A percentile compares a stretch with the other conserved stretches of the same genome.
Evolutionary conservation across 2,329 filamentous ascomycete genomes (phyloP).

Genomic region (Penicillium aurantiogriseum): DNA sequence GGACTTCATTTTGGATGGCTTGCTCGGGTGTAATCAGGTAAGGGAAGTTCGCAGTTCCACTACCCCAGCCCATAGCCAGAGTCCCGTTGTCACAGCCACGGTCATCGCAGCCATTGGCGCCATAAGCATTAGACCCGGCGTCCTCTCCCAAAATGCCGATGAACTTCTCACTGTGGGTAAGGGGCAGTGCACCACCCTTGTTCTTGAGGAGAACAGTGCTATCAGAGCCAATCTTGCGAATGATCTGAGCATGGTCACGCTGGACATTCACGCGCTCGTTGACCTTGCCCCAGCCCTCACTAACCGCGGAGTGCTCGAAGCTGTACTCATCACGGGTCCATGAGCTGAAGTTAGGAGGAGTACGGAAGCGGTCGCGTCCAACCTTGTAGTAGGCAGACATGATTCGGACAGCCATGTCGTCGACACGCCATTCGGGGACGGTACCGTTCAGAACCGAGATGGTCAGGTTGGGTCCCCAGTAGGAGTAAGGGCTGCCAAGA

Average conservation of each 20-base stretch:
- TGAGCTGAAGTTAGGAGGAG: slow-evolving; percentile 77
- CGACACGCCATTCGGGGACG: slow-evolving; percentile 78
- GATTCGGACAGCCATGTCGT: slow-evolving; percentile 88
- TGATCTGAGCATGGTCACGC: slow-evolving; percentile 66
- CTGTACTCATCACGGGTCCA: slow-evolving; percentile 79
- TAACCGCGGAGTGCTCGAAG: slow-evolving; percentile 62
- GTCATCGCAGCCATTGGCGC: slow-evolving; percentile 76
- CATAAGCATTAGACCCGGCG: slow-evolving; percentile 69
- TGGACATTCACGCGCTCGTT: slow-evolving; percentile 85
- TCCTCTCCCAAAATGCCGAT: slow-evolving; percentile 80
- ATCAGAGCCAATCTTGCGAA: slow-evolving; percentile 73
- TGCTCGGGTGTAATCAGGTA: slow-evolving; percentile 63
- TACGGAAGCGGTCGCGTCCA: slow-evolving; percentile 52
- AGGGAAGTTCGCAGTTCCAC: slow-evolving; percentile 60
- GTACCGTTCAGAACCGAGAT: slow-evolving; percentile 86
- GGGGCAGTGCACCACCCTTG: slow-evolving; percentile 63
- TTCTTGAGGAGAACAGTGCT: slow-evolving; percentile 92
- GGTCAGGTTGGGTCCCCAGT: slow-evolving; percentile 85
- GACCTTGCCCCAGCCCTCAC: slow-evolving; percentile 62
- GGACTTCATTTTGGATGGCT: slow-evolving; percentile 64
- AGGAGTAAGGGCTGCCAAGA: slow-evolving; percentile 71
- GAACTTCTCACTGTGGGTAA: slow-evolving; percentile 71
- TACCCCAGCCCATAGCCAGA: slow-evolving; percentile 63
- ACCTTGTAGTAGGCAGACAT: slow-evolving; percentile 66
- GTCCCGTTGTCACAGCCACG: slow-evolving; percentile 62